Percentiles rank a stretch among this genome's conserved stretches.
These are phyloP conservation scores for Thermochaetoides dissita DNA, from an alignment of 2,329 filamentous ascomycete genomes.

Conservation along the genomic window DNA sequence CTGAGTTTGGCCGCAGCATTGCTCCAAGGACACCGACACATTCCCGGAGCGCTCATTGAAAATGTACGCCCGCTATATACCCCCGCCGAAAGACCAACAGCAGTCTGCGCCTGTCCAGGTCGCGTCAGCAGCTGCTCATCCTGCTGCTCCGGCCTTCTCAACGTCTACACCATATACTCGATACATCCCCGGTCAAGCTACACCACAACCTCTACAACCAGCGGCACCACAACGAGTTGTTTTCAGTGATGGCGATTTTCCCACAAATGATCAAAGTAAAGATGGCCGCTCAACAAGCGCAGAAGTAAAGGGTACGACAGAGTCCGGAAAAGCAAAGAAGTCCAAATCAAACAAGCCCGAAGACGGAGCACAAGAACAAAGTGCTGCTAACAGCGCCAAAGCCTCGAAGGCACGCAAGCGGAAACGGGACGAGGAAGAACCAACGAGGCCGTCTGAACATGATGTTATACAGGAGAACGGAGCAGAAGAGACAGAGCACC, in stretches of 20 bases:
- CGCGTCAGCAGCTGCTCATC: neutral
- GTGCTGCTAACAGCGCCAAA: slow-evolving; percentile 1
- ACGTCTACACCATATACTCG: slow-evolving; percentile 1
- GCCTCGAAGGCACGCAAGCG: neutral
- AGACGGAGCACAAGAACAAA: neutral
- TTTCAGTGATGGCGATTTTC: slow-evolving; percentile 7
- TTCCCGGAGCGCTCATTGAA: neutral
- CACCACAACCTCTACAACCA: neutral
- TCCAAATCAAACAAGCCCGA: slow-evolving; percentile 6
- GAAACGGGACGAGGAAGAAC: neutral
- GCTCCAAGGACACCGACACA: neutral
- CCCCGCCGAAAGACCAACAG: slow-evolving; percentile 9
- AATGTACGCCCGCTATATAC: slow-evolving; percentile 16
- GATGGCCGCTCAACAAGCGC: slow-evolving; percentile 1
- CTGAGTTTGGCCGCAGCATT: no score
- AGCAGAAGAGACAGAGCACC: neutral
- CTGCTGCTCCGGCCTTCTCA: neutral
- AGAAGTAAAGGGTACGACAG: neutral
- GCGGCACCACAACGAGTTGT: slow-evolving; percentile 6
- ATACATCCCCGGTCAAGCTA: slow-evolving; percentile 1
- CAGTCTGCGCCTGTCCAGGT: neutral
- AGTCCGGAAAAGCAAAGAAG: slow-evolving; percentile 6
- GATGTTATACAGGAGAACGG: neutral
- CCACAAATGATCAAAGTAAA: slow-evolving; percentile 1
- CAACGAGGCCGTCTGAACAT: neutral